Evolutionary conservation across 805 yeast species (phyloP).

Genomic region (Yarrowia osloensis): DNA sequence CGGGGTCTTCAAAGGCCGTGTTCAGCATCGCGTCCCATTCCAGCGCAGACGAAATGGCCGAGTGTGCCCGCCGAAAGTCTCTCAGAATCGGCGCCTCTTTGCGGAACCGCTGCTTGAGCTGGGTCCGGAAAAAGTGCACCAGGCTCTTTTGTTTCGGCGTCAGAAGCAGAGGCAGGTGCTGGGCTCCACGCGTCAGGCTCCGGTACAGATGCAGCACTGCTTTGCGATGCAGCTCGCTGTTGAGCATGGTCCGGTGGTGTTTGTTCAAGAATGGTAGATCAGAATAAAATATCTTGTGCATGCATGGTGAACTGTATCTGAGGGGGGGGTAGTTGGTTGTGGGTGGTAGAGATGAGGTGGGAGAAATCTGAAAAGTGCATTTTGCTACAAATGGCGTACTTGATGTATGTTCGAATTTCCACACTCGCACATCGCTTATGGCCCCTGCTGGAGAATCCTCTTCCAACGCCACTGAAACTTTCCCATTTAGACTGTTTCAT

Average conservation of each 20-base stretch:
- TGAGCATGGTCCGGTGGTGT: background rate
- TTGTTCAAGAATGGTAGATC: background rate
- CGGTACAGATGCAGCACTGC: background rate
- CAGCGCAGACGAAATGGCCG: background rate
- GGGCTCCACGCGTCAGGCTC: background rate
- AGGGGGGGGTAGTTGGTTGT: background rate
- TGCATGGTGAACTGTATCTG: conserved; percentile 3
- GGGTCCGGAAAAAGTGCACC: background rate
- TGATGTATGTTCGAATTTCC: too few species aligned
- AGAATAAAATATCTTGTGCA: background rate
- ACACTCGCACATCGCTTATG: too few species aligned
- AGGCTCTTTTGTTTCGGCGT: background rate
- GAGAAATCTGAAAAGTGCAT: background rate
- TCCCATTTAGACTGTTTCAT: background rate
- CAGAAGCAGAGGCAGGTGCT: background rate
- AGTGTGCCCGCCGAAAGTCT: background rate
- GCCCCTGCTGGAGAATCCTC: too few species aligned
- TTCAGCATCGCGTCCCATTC: background rate
- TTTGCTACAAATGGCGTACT: too few species aligned
- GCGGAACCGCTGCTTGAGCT: background rate
- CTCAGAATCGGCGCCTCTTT: background rate
- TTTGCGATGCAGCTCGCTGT: conserved; percentile 3
- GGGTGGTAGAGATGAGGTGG: background rate
- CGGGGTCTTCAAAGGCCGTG: background rate
- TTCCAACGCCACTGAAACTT: background rate